Evolutionary conservation across 768 basidiomycete species (phyloP).

Genomic region (Megacollybia marginata): DNA sequence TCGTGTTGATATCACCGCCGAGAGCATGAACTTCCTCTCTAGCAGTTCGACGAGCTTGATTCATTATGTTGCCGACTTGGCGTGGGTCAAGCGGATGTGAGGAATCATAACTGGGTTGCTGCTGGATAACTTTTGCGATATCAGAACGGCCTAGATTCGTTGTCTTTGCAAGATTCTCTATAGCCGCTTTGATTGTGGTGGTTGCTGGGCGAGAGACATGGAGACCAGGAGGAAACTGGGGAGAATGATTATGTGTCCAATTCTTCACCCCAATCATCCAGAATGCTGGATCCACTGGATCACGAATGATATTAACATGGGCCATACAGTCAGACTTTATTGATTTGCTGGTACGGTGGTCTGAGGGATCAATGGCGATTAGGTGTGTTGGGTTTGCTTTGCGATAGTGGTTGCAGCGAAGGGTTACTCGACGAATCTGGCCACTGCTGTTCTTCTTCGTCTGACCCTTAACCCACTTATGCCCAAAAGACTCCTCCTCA

Average conservation of each 20-base stretch:
- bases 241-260: background rate
- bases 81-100: background rate
- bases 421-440: background rate
- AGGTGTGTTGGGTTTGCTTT: background rate
- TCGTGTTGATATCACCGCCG: background rate
- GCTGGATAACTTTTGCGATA: background rate
- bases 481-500: background rate
- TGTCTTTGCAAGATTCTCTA: background rate
- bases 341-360: background rate
- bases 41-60: background rate
- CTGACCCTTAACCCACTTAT: background rate
- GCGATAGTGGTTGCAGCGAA: background rate
- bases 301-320: background rate
- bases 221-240: background rate
- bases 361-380: background rate
- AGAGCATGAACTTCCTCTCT: background rate
- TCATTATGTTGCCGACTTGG: background rate
- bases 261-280: background rate
- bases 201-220: background rate
- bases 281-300: background rate
- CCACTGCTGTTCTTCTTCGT: background rate
- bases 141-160: background rate
- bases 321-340: background rate
- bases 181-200: background rate
- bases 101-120: background rate